These are phyloP conservation scores for Leishmania martiniquensis DNA, from an alignment of 208 protist species.

Conservation along the genomic window DNA sequence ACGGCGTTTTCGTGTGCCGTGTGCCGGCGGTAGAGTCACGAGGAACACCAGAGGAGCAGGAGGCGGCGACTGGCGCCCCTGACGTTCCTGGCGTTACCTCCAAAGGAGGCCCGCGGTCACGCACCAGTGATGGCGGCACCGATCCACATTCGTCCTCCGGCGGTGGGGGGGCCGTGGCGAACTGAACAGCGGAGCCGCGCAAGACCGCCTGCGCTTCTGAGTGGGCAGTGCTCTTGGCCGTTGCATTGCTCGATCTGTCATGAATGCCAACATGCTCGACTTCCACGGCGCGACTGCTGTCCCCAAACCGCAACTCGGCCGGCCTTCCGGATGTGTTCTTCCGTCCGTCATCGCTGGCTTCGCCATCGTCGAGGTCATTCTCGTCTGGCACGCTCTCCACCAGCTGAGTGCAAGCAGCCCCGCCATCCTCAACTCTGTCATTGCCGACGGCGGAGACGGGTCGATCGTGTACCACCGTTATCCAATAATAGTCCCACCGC, in stretches of 20 bases:
- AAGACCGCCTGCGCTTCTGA: neutral
- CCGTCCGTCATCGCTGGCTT: neutral
- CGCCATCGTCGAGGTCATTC: neutral
- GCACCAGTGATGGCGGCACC: slow-evolving; percentile 14
- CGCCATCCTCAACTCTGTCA: slow-evolving; percentile 1
- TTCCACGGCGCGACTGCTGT: neutral
- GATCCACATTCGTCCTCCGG: slow-evolving; percentile 26
- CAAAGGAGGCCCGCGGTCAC: neutral
- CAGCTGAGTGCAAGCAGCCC: neutral
- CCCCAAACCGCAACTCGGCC: too few species aligned
- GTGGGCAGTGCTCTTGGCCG: neutral
- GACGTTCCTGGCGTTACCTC: neutral
- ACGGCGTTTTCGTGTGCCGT: neutral
- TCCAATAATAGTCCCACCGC: slow-evolving; percentile 55
- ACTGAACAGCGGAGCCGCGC: slow-evolving; percentile 16
- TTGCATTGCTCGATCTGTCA: neutral
- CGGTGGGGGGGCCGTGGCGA: slow-evolving; percentile 29
- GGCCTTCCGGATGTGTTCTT: neutral
- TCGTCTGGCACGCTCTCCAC: neutral
- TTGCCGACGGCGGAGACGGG: neutral
- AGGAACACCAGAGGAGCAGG: neutral
- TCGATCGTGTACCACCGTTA: slow-evolving; percentile 10
- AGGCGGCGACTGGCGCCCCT: neutral
- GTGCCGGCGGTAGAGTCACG: neutral
- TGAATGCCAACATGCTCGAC: neutral